Base-by-base conservation (phyloP, 768 basidiomycete species). In the Mycena epipterygia region DNA sequence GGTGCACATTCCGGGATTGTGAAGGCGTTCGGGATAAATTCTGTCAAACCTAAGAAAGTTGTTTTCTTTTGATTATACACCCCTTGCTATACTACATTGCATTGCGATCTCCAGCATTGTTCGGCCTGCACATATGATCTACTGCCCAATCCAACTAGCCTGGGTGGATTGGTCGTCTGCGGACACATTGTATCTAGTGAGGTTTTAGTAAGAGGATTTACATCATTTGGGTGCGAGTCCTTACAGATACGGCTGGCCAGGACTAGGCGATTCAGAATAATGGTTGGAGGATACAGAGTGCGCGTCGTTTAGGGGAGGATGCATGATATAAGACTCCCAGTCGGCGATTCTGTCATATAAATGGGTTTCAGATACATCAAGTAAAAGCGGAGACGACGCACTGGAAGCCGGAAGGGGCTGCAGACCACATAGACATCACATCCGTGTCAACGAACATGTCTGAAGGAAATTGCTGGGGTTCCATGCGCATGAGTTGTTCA, bases 381-480 rank as follows among this genome's bases (percentile, higher is more conserved):
- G 37, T 13, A 32, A 17, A 51, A 9, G 0, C 57, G 44, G 56
- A 53, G 48, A 35, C 51, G 13, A 81, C 90, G 74, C 73, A 92
- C 91, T 89, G 89, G 63, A 91, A 90, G 27, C 86, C 85, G 14
- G 84, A 84, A 17, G 90, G 89, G 29, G 89, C 88, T 58, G 81
- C 84, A 19, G 89, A 88, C 91, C 90, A 93, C 88, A 91, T 89
- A 16, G 84, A 84, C 73, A 91, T 84, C 53, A 86, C 87, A 66
- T 88, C 87, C 61, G 81, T 79, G 71, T 90, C 72, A 25, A 70
- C 30, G 78, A 77, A 74, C 29, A 79, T 72, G 41, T 76, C 74
- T 2, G 73, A 66, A 39, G 74, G 52, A 35, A 73, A 27, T 63
- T 77, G 71, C 64, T 68, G 66, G 8, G 74, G 77, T 70, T 76